Evolutionary conservation across 192 early-diverging fungal genomes (phyloP).

Genomic region (Rhizophagus sp.): DNA sequence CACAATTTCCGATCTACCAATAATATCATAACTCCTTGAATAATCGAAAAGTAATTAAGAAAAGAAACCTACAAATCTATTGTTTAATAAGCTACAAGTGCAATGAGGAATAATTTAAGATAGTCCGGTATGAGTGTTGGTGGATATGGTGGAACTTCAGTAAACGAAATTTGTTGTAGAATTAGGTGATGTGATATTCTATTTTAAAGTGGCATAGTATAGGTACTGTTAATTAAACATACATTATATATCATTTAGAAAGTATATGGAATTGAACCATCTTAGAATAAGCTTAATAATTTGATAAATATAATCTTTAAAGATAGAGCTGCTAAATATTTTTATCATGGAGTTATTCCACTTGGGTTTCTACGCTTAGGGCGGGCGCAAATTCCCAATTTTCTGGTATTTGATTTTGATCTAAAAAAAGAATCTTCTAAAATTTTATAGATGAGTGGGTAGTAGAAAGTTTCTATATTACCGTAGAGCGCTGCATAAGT

Average conservation of each 20-base stretch:
- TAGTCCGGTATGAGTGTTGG: constrained; percentile 67
- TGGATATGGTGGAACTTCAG: too few species aligned
- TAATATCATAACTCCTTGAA: neutral
- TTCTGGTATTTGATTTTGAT: constrained; percentile 43
- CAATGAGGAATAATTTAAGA: constrained; percentile 81
- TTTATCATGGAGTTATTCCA: constrained; percentile 67
- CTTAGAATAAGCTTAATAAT: too few species aligned
- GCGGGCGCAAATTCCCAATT: constrained; percentile 54
- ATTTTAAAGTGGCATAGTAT: neutral
- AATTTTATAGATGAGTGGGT: constrained; percentile 52
- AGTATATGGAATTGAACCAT: too few species aligned
- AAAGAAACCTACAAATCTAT: neutral
- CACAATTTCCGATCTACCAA: too few species aligned
- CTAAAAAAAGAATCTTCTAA: neutral
- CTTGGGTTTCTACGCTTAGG: too few species aligned
- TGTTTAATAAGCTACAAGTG: constrained; percentile 54
- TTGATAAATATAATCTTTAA: too few species aligned
- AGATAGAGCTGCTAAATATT: too few species aligned
- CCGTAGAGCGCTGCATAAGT: too few species aligned
- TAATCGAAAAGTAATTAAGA: too few species aligned
- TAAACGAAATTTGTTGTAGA: too few species aligned
- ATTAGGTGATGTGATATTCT: too few species aligned
- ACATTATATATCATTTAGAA: constrained; percentile 31
- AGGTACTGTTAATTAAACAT: neutral
- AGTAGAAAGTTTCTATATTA: too few species aligned